These are phyloP conservation scores for Paradendryphiella salina DNA, from an alignment of 2,329 filamentous ascomycete genomes.

Conservation along the genomic window DNA sequence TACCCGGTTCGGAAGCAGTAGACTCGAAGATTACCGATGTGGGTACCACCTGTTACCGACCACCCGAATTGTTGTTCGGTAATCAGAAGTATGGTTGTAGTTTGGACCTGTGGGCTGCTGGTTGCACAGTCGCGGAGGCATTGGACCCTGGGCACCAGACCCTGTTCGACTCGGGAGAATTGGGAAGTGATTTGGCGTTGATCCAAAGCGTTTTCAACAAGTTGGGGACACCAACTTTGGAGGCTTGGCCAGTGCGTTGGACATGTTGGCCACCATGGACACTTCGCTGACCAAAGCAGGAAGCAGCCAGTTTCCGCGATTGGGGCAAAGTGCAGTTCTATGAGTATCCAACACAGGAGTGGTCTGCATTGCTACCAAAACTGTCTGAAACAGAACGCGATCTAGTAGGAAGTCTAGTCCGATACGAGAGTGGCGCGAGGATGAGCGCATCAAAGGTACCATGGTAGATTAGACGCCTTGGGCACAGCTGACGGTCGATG, in stretches of 20 bases:
- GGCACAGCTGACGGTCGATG: conserved; percentile 3
- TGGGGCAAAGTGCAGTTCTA: conserved; percentile 86
- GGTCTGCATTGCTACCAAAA: conserved; percentile 70
- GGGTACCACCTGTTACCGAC: conserved; percentile 86
- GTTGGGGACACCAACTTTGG: conserved; percentile 79
- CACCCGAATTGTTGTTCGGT: conserved; percentile 89
- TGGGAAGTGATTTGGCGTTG: conserved; percentile 88
- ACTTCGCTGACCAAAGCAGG: conserved; percentile 42
- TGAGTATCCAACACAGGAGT: conserved; percentile 67
- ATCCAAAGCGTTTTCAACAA: conserved; percentile 93
- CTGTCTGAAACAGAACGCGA: conserved; percentile 63
- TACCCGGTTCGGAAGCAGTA: conserved; percentile 62
- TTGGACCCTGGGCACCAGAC: conserved; percentile 59
- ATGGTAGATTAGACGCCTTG: neutral
- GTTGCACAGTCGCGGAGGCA: conserved; percentile 81
- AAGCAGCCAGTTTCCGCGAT: conserved; percentile 73
- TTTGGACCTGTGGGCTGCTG: conserved; percentile 88
- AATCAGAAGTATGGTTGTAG: conserved; percentile 69
- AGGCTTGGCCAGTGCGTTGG: conserved; percentile 73
- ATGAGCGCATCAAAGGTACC: conserved; percentile 66
- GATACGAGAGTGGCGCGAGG: conserved; percentile 70
- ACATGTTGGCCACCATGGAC: neutral
- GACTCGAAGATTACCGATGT: conserved; percentile 84
- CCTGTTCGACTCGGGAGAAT: conserved; percentile 83
- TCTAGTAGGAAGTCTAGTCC: conserved; percentile 68